Conservation (phyloP, 225 moss, liverwort and hornwort genomes). For the Antitrichia curtipendula region DNA sequence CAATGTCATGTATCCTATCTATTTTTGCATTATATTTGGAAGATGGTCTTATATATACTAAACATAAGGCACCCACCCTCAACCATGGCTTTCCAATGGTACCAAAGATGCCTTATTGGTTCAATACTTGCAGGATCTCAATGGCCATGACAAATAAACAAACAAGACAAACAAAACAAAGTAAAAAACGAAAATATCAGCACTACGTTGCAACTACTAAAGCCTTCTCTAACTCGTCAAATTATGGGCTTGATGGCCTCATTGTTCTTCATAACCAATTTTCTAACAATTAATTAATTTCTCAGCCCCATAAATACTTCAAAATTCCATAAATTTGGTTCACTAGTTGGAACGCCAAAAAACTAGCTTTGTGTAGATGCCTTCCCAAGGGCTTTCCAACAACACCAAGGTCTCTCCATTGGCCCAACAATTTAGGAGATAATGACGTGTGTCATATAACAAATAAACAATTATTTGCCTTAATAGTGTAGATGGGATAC, state of each 20-base stretch:
- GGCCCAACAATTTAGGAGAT: not conserved
- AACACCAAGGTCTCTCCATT: accelerated
- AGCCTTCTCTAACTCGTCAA: no score
- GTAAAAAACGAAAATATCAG: no score
- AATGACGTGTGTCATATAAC: not conserved
- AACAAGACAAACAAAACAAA: not conserved
- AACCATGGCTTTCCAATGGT: accelerated
- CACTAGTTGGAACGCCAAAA: accelerated
- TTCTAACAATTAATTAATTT: not conserved
- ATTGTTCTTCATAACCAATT: not conserved
- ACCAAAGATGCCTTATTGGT: accelerated
- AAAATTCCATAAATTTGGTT: not conserved
- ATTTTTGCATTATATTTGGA: no score
- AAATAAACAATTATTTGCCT: no score
- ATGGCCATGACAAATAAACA: not conserved
- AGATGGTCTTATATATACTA: no score
- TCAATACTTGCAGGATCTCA: accelerated
- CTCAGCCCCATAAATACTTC: accelerated
- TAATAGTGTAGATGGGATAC: not conserved
- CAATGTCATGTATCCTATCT: no score
- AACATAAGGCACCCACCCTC: accelerated
- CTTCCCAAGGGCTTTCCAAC: no score
- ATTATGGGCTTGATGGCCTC: accelerated
- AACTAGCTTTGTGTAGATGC: no score
- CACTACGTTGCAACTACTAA: accelerated